phyloP scores from a whole-genome alignment of 2,329 filamentous ascomycete genomes.

The Curvularia lunata region DNA sequence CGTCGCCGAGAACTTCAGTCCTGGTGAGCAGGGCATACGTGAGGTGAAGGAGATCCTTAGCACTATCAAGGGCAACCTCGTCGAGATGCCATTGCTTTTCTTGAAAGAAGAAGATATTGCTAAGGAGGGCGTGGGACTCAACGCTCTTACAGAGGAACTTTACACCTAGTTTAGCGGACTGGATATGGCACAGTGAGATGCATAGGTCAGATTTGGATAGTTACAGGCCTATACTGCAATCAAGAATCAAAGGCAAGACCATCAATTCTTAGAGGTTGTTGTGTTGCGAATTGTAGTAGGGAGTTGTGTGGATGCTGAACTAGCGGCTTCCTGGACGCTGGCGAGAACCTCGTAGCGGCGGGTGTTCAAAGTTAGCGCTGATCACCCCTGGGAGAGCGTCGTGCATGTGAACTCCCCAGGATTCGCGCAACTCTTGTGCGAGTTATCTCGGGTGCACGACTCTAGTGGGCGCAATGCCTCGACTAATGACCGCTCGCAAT shows the following conservation, averaged over 20 bases:
- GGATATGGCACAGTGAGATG: neutral
- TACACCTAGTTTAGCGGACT: conserved; percentile 48
- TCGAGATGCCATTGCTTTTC: conserved; percentile 93
- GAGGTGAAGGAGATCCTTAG: conserved; percentile 73
- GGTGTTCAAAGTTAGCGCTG: conserved; percentile 11
- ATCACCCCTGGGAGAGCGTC: conserved; percentile 7
- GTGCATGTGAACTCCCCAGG: conserved; percentile 7
- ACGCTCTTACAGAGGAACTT: conserved; percentile 56
- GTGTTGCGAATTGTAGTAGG: neutral
- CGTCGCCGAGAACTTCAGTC: conserved; percentile 61
- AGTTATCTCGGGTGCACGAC: conserved; percentile 1
- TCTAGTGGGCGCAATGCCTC: conserved; percentile 33
- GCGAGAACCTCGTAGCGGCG: conserved; percentile 3
- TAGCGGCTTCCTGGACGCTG: conserved; percentile 1
- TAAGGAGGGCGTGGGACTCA: conserved; percentile 72
- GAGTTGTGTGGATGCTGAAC: neutral
- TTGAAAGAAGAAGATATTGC: conserved; percentile 86
- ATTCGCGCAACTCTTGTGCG: conserved; percentile 13
- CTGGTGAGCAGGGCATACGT: conserved; percentile 51
- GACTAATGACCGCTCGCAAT: conserved; percentile 37
- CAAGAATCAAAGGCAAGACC: neutral
- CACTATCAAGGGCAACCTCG: conserved; percentile 63
- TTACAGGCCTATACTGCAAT: neutral
- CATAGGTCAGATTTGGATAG: neutral
- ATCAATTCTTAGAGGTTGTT: neutral